phyloP scores from a whole-genome alignment of 1,284 basidiomycete genomes.

The Heterobasidion occidentale region DNA sequence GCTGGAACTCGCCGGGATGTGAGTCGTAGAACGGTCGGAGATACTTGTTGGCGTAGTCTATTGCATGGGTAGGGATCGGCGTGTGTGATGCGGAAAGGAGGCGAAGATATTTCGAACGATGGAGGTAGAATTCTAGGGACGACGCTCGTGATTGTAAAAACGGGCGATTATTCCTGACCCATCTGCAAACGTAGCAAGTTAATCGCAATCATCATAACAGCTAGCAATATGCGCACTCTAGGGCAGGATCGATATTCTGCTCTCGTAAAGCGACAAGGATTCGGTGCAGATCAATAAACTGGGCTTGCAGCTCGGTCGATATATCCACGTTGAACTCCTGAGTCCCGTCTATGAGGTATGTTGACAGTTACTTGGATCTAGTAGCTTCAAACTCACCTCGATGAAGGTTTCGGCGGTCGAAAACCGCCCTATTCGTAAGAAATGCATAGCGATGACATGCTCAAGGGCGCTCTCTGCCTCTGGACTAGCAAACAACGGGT shows the following conservation, averaged over 20 bases:
- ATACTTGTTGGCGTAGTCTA: conserved; percentile 67
- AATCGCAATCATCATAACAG: conserved; percentile 1
- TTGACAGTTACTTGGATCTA: not conserved
- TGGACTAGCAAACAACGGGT: conserved; percentile 60
- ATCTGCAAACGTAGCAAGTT: conserved; percentile 36
- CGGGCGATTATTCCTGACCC: conserved; percentile 59
- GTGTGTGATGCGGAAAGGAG: conserved; percentile 55
- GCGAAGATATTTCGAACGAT: conserved; percentile 79
- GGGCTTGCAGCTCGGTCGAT: conserved; percentile 42
- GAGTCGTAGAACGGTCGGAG: conserved; percentile 64
- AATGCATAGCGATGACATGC: conserved; percentile 66
- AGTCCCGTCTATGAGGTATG: not conserved
- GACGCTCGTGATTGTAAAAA: conserved; percentile 69
- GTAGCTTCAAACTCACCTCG: conserved; percentile 33
- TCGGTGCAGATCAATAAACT: conserved; percentile 67
- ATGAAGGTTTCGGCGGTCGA: conserved; percentile 67
- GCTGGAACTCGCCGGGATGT: conserved; percentile 60
- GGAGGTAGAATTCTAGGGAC: conserved; percentile 78
- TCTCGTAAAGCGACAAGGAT: conserved; percentile 65
- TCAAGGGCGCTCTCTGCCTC: conserved; percentile 61
- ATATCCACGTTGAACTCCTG: conserved; percentile 71
- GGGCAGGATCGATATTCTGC: conserved; percentile 66
- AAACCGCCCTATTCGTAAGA: conserved; percentile 76
- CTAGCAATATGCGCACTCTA: conserved; percentile 44
- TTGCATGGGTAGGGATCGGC: conserved; percentile 47